Percentiles rank a stretch among this genome's conserved stretches.
Evolutionary conservation across 805 yeast genomes (phyloP).

Genomic region (Blastobotrys americana): DNA sequence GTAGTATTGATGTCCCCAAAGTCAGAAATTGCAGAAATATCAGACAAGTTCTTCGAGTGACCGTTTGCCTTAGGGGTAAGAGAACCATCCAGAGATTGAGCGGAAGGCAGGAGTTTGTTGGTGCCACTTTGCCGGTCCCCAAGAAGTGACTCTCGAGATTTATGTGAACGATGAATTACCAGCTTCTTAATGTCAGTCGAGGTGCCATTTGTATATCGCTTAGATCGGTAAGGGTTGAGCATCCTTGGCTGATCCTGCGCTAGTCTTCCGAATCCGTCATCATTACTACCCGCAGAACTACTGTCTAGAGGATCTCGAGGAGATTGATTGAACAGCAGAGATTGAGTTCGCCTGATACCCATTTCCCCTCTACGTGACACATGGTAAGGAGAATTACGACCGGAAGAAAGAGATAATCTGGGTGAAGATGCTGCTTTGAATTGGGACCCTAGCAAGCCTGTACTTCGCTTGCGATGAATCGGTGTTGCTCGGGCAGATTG

Average conservation of each 20-base stretch:
- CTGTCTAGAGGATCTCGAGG: neutral
- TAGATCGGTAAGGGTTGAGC: neutral
- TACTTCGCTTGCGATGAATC: neutral
- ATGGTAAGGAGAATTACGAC: constrained; percentile 13
- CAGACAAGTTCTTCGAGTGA: neutral
- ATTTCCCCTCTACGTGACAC: neutral
- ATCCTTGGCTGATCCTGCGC: neutral
- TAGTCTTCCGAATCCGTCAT: no score
- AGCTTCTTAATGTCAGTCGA: constrained; percentile 10
- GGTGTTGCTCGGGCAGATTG: constrained; percentile 3
- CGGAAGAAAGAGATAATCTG: constrained; percentile 4
- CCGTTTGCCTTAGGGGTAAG: neutral
- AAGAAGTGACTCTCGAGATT: neutral
- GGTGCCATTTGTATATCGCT: neutral
- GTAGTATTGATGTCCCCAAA: no score
- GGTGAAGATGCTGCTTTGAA: constrained; percentile 15
- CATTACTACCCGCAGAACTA: neutral
- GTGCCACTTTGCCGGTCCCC: neutral
- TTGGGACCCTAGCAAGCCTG: neutral
- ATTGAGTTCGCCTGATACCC: neutral
- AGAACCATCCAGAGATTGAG: neutral
- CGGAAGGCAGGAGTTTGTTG: neutral
- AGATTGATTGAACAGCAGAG: constrained; percentile 1
- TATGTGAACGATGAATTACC: constrained; percentile 6
- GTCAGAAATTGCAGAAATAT: neutral